These are phyloP conservation scores for Begonia peltatifolia DNA, from an alignment of 306 rosid genomes.

Conservation along the genomic window DNA sequence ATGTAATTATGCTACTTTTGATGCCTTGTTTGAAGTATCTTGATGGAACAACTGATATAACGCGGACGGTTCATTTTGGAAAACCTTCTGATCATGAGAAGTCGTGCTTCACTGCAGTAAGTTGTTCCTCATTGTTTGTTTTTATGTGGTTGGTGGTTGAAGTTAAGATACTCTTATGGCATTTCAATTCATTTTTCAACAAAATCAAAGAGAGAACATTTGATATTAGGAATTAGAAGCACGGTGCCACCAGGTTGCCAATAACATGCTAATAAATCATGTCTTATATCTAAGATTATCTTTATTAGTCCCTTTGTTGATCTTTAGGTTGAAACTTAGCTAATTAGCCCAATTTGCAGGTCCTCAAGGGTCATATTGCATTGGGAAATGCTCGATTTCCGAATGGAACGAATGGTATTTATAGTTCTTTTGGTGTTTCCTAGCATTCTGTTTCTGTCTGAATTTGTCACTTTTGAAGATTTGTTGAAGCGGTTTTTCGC, in stretches of 20 bases:
- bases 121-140: constrained; percentile 18
- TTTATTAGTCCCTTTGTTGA: background rate
- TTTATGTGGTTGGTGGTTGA: background rate
- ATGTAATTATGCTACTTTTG: background rate
- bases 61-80: constrained; percentile 94
- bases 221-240: no score
- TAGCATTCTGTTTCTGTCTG: background rate
- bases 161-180: no score
- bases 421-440: background rate
- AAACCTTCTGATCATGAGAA: constrained; percentile 82
- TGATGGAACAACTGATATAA: constrained; percentile 97
- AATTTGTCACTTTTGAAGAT: no score
- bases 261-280: no score
- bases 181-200: no score
- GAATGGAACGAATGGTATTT: constrained; percentile 81
- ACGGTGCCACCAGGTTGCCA: no score
- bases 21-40: constrained; percentile 52
- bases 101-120: constrained; percentile 82
- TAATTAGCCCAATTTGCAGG: constrained; percentile 27
- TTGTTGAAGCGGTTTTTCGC: no score
- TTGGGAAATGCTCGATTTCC: constrained; percentile 92
- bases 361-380: constrained; percentile 85
- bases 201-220: no score
- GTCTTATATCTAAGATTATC: background rate
- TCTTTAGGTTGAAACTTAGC: constrained; percentile 4